Evolutionary conservation across 257 asterid species (phyloP), one percentile per base, ranked within the genome.

Genomic region (Salvia hispanica): DNA sequence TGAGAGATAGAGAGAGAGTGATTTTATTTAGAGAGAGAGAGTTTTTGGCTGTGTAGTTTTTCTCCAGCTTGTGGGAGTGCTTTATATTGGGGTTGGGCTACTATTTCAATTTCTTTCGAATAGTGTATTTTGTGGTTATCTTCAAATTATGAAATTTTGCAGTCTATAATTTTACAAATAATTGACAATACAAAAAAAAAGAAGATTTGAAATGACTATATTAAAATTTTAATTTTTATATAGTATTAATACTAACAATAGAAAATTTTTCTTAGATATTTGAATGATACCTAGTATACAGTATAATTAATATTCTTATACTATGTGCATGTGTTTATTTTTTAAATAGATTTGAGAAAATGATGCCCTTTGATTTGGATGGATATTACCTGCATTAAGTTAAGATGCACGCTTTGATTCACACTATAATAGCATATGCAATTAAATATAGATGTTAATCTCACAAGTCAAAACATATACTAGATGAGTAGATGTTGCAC

Each of bases 51-150:
- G 72, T 74, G 79, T 66, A 34, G 57, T 3, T 16, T 76, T 28
- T 76, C 66, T 75, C 40, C 64, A 53, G 72, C 58, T 43, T 34
- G 11, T 34, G 45, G 62, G 47, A 18, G 55, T 73, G 81, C 75
- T 73, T 70, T 80, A 80, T 80, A 80, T 46, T 75, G 78, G 75
- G 47, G 18, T 15, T 12, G 34, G 25, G 39, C 4, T n/a, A 40
- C 75, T n/a, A 40, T 61, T 70, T 70, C 67, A 54, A 54, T 21
- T 40, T 54, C 63, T 42, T 6, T 25, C 1, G 34, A 64, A 48
- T 33, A 64, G 4, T 63, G 45, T 43, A 28, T 13, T 31, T 63
- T 63, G 14, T 50, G 15, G 28, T 1, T 14, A 50, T n/a, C n/a
- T n/a, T n/a, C n/a, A n/a, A n/a, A n/a, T n/a, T n/a, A n/a, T n/a